phyloP scores from a whole-genome alignment of 352 stramenopile genomes.

The Phytophthora macrochlamydospora region DNA sequence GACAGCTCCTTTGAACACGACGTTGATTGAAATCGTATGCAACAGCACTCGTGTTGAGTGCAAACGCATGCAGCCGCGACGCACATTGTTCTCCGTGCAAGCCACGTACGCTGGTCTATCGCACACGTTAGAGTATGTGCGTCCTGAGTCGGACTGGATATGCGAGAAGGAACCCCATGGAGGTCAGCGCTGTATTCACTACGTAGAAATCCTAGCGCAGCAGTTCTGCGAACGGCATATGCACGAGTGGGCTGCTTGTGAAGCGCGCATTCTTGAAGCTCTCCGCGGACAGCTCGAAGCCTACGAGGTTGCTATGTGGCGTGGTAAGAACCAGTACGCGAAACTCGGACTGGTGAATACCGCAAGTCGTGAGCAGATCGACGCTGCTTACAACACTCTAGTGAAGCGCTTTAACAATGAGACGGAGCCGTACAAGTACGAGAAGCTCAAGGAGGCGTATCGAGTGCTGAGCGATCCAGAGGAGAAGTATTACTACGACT shows the following conservation, averaged over 20 bases:
- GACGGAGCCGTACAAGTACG: conserved; percentile 84
- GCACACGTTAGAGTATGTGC: conserved; percentile 79
- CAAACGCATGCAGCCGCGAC: conserved; percentile 52
- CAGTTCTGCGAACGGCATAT: conserved; percentile 82
- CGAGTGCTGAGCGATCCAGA: conserved; percentile 75
- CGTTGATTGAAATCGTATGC: conserved; percentile 68
- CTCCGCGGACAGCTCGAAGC: conserved; percentile 62
- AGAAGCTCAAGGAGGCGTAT: conserved; percentile 83
- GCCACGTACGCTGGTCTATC: conserved; percentile 71
- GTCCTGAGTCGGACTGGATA: conserved; percentile 80
- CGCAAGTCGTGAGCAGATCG: conserved; percentile 73
- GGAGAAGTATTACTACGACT: conserved; percentile 87
- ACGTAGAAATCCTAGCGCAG: conserved; percentile 65
- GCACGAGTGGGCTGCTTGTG: conserved; percentile 61
- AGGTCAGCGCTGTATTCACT: conserved; percentile 73
- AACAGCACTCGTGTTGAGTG: conserved; percentile 75
- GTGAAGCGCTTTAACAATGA: conserved; percentile 89
- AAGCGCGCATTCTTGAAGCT: conserved; percentile 62
- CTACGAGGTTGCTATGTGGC: conserved; percentile 83
- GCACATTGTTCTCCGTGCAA: conserved; percentile 81
- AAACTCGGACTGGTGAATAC: conserved; percentile 81
- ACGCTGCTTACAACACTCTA: conserved; percentile 78
- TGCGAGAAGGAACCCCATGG: conserved; percentile 52
- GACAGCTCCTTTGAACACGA: conserved; percentile 78
- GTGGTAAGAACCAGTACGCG: conserved; percentile 78